Percentiles rank a stretch among this genome's conserved stretches.
phyloP scores from a whole-genome alignment of 2,329 filamentous ascomycete species.

The Apiospora malaysiana region DNA sequence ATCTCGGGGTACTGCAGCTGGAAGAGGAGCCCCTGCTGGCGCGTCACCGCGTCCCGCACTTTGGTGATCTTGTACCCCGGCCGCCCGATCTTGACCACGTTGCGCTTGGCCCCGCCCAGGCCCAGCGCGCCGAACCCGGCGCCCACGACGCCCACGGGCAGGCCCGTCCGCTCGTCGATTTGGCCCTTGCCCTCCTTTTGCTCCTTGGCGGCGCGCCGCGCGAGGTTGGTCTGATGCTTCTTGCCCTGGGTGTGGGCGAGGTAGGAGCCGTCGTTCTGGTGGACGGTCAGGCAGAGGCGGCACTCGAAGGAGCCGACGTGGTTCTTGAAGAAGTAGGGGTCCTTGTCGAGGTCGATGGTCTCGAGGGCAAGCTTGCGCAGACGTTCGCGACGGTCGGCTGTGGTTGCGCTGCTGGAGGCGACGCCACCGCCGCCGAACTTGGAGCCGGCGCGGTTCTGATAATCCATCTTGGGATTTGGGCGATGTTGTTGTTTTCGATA shows the following conservation, averaged over 20 bases:
- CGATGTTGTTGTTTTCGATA: background rate
- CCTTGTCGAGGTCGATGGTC: conserved; percentile 98
- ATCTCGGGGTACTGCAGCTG: conserved; percentile 97
- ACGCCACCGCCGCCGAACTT: conserved; percentile 98
- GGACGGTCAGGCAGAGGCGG: conserved; percentile 93
- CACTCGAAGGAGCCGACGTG: conserved; percentile 98
- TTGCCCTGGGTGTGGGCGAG: conserved; percentile 97
- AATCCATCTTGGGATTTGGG: conserved; percentile 59
- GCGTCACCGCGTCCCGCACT: conserved; percentile 84
- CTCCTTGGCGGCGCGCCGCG: conserved; percentile 92
- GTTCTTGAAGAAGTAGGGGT: conserved; percentile 99
- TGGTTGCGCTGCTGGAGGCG: conserved; percentile 89
- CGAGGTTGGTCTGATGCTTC: conserved; percentile 98
- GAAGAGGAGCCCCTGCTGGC: conserved; percentile 91
- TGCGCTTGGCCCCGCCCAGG: conserved; percentile 72
- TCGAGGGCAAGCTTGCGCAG: conserved; percentile 98
- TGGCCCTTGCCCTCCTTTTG: conserved; percentile 83
- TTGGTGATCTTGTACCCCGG: conserved; percentile 99
- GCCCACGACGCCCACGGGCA: conserved; percentile 78
- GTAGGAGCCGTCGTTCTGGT: conserved; percentile 99
- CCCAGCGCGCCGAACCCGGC: conserved; percentile 63
- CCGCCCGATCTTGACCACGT: conserved; percentile 91
- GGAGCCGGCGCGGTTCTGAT: conserved; percentile 92
- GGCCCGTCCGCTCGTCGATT: conserved; percentile 69
- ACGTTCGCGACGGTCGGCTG: conserved; percentile 95